These are phyloP conservation scores for Rossbeevera mucosa DNA, from an alignment of 768 basidiomycete genomes.

Conservation along the genomic window DNA sequence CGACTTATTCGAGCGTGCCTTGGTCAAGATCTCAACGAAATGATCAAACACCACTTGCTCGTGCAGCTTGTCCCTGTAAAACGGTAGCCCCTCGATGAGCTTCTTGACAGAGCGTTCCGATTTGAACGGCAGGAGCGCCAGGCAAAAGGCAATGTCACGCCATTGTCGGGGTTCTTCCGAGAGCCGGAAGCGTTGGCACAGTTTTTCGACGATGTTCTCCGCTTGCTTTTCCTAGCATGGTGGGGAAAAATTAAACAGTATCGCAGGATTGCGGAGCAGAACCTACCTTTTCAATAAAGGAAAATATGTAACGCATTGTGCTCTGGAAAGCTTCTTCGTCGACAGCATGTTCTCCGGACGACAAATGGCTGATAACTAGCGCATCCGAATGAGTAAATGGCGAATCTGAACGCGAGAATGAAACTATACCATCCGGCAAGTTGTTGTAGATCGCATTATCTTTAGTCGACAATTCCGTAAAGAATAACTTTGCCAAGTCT, in stretches of 20 bases:
- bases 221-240: constrained; percentile 87
- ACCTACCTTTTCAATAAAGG: constrained; percentile 90
- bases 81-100: constrained; percentile 85
- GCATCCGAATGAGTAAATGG: constrained; percentile 4
- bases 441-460: constrained; percentile 99
- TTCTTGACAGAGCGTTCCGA: constrained; percentile 96
- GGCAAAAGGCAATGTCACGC: constrained; percentile 95
- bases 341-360: constrained; percentile 84
- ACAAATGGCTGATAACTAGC: constrained; percentile 90
- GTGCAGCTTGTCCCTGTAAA: constrained; percentile 95
- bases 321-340: constrained; percentile 90
- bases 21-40: constrained; percentile 88
- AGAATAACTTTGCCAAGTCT: constrained; percentile 97
- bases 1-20: constrained; percentile 88
- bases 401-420: background rate
- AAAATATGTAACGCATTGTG: constrained; percentile 93
- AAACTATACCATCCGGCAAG: constrained; percentile 77
- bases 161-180: constrained; percentile 90
- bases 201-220: constrained; percentile 93
- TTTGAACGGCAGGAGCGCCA: constrained; percentile 94
- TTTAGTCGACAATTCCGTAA: constrained; percentile 91
- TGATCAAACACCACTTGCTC: constrained; percentile 74
- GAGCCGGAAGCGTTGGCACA: constrained; percentile 91
- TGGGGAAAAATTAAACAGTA: background rate
- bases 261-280: background rate